Percentiles rank a stretch among this genome's conserved stretches.
Conservation (phyloP, 768 basidiomycete genomes). For the Chalciporus piperatus region DNA sequence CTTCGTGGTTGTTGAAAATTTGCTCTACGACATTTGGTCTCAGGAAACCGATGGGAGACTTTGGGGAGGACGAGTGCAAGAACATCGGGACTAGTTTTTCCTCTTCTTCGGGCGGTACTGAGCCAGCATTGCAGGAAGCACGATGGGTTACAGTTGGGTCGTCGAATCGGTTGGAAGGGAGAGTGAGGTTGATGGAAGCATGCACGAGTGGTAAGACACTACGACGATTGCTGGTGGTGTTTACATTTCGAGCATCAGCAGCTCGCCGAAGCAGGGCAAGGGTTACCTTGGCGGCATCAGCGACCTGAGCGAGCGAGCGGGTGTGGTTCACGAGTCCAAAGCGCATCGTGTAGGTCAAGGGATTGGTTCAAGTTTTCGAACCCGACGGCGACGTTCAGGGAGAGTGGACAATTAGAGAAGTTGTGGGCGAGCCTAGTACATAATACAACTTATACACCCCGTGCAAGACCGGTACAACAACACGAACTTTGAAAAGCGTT, state of each 20-base stretch:
- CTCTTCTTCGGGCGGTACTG: constrained; percentile 9
- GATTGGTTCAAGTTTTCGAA: not conserved
- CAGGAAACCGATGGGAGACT: constrained; percentile 20
- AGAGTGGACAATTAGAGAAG: too few species aligned
- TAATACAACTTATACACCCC: too few species aligned
- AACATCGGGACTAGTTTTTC: constrained; percentile 23
- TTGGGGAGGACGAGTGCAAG: constrained; percentile 8
- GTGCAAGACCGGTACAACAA: too few species aligned
- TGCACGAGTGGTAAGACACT: constrained; percentile 23
- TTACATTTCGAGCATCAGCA: not conserved
- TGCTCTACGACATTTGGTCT: constrained; percentile 9
- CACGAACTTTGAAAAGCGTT: not conserved
- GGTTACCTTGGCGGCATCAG: not conserved
- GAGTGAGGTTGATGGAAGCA: constrained; percentile 25
- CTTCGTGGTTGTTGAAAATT: constrained; percentile 12
- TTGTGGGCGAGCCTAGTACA: too few species aligned
- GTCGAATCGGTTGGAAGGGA: constrained; percentile 25
- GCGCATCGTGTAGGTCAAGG: not conserved
- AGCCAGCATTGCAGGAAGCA: constrained; percentile 17
- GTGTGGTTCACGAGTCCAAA: not conserved
- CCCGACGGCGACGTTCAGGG: too few species aligned
- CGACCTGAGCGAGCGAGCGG: not conserved
- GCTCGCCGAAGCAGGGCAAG: not conserved
- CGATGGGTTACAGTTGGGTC: constrained; percentile 10
- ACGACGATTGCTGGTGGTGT: not conserved